phyloP scores from a whole-genome alignment of 371 early-diverging fungal species.

The Zychaea mexicana region DNA sequence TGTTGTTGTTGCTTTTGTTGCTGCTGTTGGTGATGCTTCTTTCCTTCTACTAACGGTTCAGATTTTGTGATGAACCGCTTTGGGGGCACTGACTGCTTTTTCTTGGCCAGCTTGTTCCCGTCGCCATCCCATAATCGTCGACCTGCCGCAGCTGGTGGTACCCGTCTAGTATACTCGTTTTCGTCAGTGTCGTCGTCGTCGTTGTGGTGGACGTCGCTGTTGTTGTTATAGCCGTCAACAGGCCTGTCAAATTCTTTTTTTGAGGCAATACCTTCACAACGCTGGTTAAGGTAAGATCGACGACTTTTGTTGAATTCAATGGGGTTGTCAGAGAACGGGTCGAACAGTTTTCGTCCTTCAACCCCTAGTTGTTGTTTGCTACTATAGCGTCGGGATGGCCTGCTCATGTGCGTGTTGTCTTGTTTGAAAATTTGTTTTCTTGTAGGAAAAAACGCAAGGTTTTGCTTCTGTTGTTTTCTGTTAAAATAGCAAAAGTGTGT shows the following conservation, averaged over 20 bases:
- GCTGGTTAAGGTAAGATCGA: constrained; percentile 11
- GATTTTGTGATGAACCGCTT: background rate
- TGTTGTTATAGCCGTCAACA: background rate
- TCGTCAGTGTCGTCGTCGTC: background rate
- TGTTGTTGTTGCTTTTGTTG: background rate
- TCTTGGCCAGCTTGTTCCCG: background rate
- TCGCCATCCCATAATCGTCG: background rate
- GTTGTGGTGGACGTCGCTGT: background rate
- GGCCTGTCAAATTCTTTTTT: background rate
- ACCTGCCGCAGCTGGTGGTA: background rate
- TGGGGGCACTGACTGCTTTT: background rate
- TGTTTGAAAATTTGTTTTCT: no score
- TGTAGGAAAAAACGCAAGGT: no score
- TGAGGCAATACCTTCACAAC: constrained; percentile 8
- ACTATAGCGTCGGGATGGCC: constrained; percentile 5
- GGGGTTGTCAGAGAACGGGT: constrained; percentile 43
- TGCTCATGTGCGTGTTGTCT: constrained; percentile 3
- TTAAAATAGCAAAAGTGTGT: background rate
- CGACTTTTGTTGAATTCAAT: constrained; percentile 31
- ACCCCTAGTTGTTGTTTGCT: constrained; percentile 3
- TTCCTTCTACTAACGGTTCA: background rate
- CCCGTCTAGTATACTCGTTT: background rate
- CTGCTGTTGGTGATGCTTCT: background rate
- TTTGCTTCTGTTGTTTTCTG: background rate
- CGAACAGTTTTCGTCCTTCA: constrained; percentile 28